Evolutionary conservation across 192 early-diverging fungal genomes (phyloP).

Genomic region (Mortierella claussenii): DNA sequence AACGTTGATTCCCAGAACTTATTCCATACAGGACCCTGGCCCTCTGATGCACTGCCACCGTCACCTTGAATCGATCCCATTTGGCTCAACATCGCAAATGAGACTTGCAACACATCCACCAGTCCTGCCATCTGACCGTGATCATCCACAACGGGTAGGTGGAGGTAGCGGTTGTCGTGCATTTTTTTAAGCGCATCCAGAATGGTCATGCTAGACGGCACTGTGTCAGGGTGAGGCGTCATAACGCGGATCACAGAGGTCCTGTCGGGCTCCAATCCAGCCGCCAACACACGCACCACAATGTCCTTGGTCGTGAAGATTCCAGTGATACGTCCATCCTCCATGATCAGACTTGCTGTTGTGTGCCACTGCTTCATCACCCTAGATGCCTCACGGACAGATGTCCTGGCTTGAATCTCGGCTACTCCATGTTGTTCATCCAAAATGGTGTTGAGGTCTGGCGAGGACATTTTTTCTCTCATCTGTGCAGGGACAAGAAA

Average conservation of each 20-base stretch:
- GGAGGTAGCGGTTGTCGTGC: constrained; percentile 79
- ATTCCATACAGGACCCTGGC: constrained; percentile 56
- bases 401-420: constrained; percentile 70
- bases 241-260: constrained; percentile 96
- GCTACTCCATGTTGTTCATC: constrained; percentile 66
- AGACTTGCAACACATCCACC: constrained; percentile 83
- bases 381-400: constrained; percentile 76
- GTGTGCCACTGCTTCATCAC: constrained; percentile 78
- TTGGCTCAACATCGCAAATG: constrained; percentile 81
- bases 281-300: constrained; percentile 85
- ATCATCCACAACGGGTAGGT: constrained; percentile 78
- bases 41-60: constrained; percentile 13
- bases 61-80: constrained; percentile 66
- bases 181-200: constrained; percentile 83
- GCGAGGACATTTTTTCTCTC: constrained; percentile 87
- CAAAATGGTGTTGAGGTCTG: constrained; percentile 86
- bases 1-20: constrained; percentile 58
- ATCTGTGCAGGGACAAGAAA: too few relatives aligned
- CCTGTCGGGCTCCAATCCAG: constrained; percentile 82
- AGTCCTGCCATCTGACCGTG: constrained; percentile 74
- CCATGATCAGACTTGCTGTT: constrained; percentile 76
- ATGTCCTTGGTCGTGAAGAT: constrained; percentile 80
- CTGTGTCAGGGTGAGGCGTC: constrained; percentile 88
- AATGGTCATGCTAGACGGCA: constrained; percentile 70
- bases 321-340: constrained; percentile 74